A percentile compares a stretch with the other conserved stretches of the same genome.
These are phyloP conservation scores for Parafenestella ontariensis DNA, from an alignment of 2,329 filamentous ascomycete genomes.

Conservation along the genomic window DNA sequence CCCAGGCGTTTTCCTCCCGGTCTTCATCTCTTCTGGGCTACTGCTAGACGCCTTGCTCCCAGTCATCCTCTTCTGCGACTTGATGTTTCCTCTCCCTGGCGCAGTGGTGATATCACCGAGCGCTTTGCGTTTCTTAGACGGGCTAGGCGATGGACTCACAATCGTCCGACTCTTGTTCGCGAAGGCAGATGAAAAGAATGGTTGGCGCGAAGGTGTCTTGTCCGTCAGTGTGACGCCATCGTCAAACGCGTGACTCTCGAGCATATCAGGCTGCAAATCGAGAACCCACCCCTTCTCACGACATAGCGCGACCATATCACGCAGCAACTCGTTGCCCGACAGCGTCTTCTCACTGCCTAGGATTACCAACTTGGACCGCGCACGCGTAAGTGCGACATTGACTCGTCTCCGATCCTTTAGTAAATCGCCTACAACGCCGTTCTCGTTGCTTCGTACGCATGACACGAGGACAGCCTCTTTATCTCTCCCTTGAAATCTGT, in stretches of 20 bases:
- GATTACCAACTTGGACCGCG: constrained; percentile 89
- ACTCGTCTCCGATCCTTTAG: constrained; percentile 91
- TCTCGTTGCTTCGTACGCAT: constrained; percentile 86
- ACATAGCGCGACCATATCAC: constrained; percentile 78
- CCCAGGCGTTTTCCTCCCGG: constrained; percentile 59
- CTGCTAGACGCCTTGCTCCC: constrained; percentile 28
- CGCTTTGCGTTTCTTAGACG: constrained; percentile 42
- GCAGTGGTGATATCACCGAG: constrained; percentile 31
- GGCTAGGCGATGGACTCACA: constrained; percentile 29
- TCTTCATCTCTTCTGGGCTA: constrained; percentile 33
- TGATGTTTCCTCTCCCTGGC: constrained; percentile 14
- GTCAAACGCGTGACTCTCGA: constrained; percentile 73
- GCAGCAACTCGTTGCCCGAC: constrained; percentile 73
- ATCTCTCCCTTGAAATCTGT: constrained; percentile 95
- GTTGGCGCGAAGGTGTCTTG: constrained; percentile 16
- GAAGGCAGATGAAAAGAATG: not conserved
- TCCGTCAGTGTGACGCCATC: constrained; percentile 55
- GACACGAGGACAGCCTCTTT: constrained; percentile 91
- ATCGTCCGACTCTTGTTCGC: not conserved
- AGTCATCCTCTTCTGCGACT: constrained; percentile 24
- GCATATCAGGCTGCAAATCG: constrained; percentile 69
- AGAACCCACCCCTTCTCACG: constrained; percentile 80
- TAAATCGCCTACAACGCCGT: constrained; percentile 84
- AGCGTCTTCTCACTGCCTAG: constrained; percentile 83
- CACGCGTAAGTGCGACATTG: constrained; percentile 94